A percentile compares a stretch with the other conserved stretches of the same genome.
phyloP scores from a whole-genome alignment of 345 rosid species.

The Laguncularia racemosa region DNA sequence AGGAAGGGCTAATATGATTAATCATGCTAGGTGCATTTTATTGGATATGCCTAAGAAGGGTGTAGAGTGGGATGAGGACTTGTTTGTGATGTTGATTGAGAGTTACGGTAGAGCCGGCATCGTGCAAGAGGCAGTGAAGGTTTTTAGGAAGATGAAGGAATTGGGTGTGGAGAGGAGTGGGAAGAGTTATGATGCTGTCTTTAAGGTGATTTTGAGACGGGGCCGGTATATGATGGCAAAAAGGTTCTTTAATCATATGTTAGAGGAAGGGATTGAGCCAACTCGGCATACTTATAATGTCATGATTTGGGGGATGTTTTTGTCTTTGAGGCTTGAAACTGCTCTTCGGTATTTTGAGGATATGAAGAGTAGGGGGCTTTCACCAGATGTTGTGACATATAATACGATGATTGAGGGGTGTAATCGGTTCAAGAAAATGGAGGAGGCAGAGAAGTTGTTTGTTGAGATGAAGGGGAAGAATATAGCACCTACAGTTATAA shows the following conservation, averaged over 20 bases:
- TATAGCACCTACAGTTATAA: constrained; percentile 60
- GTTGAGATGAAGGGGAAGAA: constrained; percentile 77
- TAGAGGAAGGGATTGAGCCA: constrained; percentile 70
- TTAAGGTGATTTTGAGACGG: constrained; percentile 71
- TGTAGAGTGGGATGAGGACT: constrained; percentile 74
- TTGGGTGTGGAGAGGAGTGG: constrained; percentile 65
- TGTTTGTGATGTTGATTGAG: constrained; percentile 63
- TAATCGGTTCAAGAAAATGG: constrained; percentile 61
- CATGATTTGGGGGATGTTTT: constrained; percentile 83
- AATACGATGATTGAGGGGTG: constrained; percentile 76
- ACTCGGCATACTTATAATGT: constrained; percentile 68
- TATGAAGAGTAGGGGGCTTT: constrained; percentile 59
- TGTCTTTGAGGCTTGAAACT: constrained; percentile 60
- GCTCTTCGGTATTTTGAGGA: constrained; percentile 76
- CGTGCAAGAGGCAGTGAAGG: constrained; percentile 82
- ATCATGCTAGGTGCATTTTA: constrained; percentile 79
- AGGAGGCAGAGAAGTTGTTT: constrained; percentile 77
- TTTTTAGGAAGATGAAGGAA: constrained; percentile 69
- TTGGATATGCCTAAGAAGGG: constrained; percentile 87
- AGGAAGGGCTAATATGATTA: constrained; percentile 64
- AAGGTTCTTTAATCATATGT: constrained; percentile 71
- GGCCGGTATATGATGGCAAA: constrained; percentile 94
- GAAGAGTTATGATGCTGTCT: constrained; percentile 63
- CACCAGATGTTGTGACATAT: constrained; percentile 63
- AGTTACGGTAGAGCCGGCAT: constrained; percentile 80